These are phyloP conservation scores for Penicillium coffeae DNA, from an alignment of 495 filamentous ascomycete species.

Conservation along the genomic window DNA sequence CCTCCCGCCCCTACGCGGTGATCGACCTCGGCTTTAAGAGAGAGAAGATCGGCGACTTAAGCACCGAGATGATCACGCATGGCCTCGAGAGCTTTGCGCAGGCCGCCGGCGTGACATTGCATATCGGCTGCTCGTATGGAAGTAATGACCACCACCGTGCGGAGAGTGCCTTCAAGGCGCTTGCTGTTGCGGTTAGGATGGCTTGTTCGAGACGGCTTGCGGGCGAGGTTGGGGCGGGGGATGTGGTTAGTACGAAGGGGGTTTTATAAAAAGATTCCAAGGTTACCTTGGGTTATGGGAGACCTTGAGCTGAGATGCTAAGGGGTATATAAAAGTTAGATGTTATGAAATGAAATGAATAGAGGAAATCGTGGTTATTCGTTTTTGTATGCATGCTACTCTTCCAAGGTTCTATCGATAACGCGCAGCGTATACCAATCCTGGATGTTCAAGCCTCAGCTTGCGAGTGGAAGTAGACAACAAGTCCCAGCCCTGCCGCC, in stretches of 20 bases:
- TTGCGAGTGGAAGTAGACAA: too few species aligned
- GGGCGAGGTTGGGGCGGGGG: slow-evolving; percentile 74
- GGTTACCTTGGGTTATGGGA: background rate
- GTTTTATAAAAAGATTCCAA: slow-evolving; percentile 65
- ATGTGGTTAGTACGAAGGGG: slow-evolving; percentile 93
- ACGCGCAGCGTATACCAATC: too few species aligned
- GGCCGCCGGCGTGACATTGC: slow-evolving; percentile 83
- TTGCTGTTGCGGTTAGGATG: slow-evolving; percentile 76
- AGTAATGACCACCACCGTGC: slow-evolving; percentile 95
- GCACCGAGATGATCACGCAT: slow-evolving; percentile 96
- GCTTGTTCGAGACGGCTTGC: slow-evolving; percentile 69
- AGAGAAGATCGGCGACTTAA: slow-evolving; percentile 90
- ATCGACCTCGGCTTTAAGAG: slow-evolving; percentile 75
- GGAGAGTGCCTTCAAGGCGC: slow-evolving; percentile 95
- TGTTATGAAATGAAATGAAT: too few species aligned
- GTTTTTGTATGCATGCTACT: too few species aligned
- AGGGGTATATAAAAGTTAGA: background rate
- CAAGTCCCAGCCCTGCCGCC: too few species aligned
- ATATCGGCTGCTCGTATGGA: slow-evolving; percentile 84
- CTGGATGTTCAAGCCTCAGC: too few species aligned
- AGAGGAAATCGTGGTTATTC: too few species aligned
- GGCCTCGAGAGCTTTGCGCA: slow-evolving; percentile 91
- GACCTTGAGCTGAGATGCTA: background rate
- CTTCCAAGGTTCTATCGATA: too few species aligned
- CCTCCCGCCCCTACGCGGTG: slow-evolving; percentile 80